phyloP scores from a whole-genome alignment of 2,329 filamentous ascomycete species.

The Nemania sp. region DNA sequence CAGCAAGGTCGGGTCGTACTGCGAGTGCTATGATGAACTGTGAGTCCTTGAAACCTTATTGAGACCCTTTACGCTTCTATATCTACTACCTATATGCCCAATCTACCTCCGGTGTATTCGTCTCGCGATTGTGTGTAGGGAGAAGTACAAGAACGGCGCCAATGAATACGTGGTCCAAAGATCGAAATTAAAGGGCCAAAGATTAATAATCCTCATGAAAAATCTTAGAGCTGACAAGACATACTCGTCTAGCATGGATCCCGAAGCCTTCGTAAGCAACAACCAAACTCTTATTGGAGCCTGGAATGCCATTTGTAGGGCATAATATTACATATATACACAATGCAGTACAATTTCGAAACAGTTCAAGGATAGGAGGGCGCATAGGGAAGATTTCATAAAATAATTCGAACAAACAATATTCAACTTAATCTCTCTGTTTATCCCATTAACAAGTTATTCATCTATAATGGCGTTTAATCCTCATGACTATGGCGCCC shows the following conservation, averaged over 20 bases:
- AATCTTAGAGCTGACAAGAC: neutral
- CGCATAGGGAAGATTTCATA: no score
- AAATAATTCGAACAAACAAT: no score
- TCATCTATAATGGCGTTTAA: no score
- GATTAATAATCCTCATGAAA: no score
- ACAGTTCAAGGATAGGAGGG: no score
- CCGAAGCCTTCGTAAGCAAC: conserved; percentile 43
- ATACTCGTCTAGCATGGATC: conserved; percentile 41
- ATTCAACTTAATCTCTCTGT: no score
- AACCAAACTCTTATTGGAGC: conserved; percentile 46
- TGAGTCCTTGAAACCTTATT: conserved; percentile 36
- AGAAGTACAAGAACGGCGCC: neutral
- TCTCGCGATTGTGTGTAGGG: neutral
- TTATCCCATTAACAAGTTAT: no score
- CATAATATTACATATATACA: neutral
- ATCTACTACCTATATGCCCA: neutral
- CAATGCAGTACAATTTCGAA: no score
- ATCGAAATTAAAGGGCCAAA: neutral
- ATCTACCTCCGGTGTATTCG: neutral
- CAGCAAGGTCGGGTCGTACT: conserved; percentile 40
- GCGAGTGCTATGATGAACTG: conserved; percentile 49
- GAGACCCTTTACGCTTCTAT: neutral
- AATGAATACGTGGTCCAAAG: neutral
- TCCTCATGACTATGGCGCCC: no score
- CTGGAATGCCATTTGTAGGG: conserved; percentile 49